These are phyloP conservation scores for Emmonsia crescens DNA, from an alignment of 2,329 filamentous ascomycete genomes.

Conservation along the genomic window DNA sequence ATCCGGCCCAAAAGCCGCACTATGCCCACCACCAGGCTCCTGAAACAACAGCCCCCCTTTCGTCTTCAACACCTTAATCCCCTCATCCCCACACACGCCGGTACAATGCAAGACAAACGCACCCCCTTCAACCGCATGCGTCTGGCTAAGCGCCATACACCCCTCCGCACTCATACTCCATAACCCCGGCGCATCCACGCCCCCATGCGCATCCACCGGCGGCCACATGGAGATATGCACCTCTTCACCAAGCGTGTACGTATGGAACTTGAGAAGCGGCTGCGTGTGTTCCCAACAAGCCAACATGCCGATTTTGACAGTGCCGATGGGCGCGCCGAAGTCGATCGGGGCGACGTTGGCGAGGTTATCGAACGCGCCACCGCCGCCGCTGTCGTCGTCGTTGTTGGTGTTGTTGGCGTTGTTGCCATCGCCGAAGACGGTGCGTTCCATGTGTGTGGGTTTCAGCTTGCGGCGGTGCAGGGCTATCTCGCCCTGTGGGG, in stretches of 20 bases:
- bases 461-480: conserved; percentile 41
- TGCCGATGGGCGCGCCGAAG: conserved; percentile 22
- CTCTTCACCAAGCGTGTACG: conserved; percentile 33
- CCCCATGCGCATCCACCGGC: conserved; percentile 15
- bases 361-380: conserved; percentile 25
- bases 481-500: conserved; percentile 30
- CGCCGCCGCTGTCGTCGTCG: too few relatives aligned
- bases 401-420: conserved; percentile 15
- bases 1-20: conserved; percentile 42
- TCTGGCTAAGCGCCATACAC: conserved; percentile 36
- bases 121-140: conserved; percentile 47
- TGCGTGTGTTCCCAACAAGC: conserved; percentile 44
- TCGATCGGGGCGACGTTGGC: conserved; percentile 31
- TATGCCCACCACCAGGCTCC: conserved; percentile 33
- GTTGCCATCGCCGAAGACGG: conserved; percentile 39
- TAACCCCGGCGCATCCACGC: conserved; percentile 13
- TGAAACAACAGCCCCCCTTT: conserved; percentile 32
- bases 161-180: conserved; percentile 26
- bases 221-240: conserved; percentile 44
- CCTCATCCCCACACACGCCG: conserved; percentile 36
- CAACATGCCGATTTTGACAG: conserved; percentile 30
- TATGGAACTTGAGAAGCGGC: conserved; percentile 41
- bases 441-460: conserved; percentile 44
- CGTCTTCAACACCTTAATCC: conserved; percentile 23
- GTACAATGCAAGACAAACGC: conserved; percentile 47